Evolutionary conservation across 2,329 filamentous ascomycete species (phyloP).

Genomic region (Davidsoniella eucalypti): DNA sequence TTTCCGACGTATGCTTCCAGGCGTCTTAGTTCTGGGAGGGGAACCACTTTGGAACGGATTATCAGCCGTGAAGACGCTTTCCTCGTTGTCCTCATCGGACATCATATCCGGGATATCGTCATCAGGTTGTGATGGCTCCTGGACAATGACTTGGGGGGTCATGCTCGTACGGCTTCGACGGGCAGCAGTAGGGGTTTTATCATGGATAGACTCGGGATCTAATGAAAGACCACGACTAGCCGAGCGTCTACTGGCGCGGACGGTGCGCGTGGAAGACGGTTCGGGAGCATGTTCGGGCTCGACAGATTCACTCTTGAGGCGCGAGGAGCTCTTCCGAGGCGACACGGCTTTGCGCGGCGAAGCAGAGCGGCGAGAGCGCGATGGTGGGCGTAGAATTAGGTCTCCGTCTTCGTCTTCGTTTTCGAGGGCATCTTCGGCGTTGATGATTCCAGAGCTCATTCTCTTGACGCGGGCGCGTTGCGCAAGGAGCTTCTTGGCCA

Average conservation of each 20-base stretch:
- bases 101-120: slow-evolving; percentile 19
- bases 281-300: slow-evolving; percentile 6
- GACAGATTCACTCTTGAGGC: slow-evolving; percentile 30
- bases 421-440: slow-evolving; percentile 26
- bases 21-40: slow-evolving; percentile 34
- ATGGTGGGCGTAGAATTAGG: slow-evolving; percentile 30
- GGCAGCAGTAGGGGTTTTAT: slow-evolving; percentile 16
- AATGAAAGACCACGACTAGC: slow-evolving; percentile 23
- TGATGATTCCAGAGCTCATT: slow-evolving; percentile 69
- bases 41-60: slow-evolving; percentile 89
- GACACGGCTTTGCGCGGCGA: slow-evolving; percentile 34
- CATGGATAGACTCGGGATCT: slow-evolving; percentile 32
- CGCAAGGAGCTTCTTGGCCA: slow-evolving; percentile 59
- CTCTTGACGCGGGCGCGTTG: slow-evolving; percentile 66
- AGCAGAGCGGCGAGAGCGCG: slow-evolving; percentile 29
- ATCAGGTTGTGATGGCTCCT: slow-evolving; percentile 8
- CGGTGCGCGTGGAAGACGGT: slow-evolving; percentile 4
- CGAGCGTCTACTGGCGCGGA: slow-evolving; percentile 6
- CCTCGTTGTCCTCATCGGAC: slow-evolving; percentile 27
- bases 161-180: slow-evolving; percentile 9
- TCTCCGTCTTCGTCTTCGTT: slow-evolving; percentile 52
- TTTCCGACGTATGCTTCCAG: slow-evolving; percentile 30
- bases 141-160: slow-evolving; percentile 10
- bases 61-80: slow-evolving; percentile 66
- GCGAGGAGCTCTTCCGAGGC: slow-evolving; percentile 18